Evolutionary conservation across 345 rosid species (phyloP).

Genomic region (Murraya koenigii): DNA sequence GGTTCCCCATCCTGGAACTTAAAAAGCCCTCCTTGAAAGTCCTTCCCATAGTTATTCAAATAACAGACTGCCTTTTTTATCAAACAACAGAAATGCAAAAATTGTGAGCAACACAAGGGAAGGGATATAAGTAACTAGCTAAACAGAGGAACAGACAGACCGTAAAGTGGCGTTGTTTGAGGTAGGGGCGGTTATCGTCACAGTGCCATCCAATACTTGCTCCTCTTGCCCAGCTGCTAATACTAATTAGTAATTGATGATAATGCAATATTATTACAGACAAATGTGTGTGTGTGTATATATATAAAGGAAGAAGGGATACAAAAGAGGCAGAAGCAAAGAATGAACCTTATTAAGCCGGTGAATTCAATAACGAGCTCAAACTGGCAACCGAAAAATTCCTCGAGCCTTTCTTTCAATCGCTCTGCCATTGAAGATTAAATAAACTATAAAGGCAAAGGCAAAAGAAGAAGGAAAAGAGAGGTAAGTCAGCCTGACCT

Average conservation of each 20-base stretch:
- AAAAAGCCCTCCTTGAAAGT: slow-evolving; percentile 80
- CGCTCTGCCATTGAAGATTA: slow-evolving; percentile 46
- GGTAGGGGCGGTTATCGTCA: slow-evolving; percentile 85
- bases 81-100: slow-evolving; percentile 18
- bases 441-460: background rate
- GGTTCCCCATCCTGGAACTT: slow-evolving; percentile 86
- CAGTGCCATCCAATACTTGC: slow-evolving; percentile 97
- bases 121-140: too few species aligned
- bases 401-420: slow-evolving; percentile 78
- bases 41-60: slow-evolving; percentile 63
- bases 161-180: slow-evolving; percentile 76
- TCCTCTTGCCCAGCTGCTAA: slow-evolving; percentile 75
- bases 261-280: too few species aligned
- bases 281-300: too few species aligned
- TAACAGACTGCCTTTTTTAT: slow-evolving; percentile 84
- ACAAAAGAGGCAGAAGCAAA: background rate
- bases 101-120: slow-evolving; percentile 6
- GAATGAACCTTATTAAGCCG: slow-evolving; percentile 68
- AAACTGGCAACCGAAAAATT: slow-evolving; percentile 69
- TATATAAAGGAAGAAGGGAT: too few species aligned
- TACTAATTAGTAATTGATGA: background rate
- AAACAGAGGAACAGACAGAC: slow-evolving; percentile 25
- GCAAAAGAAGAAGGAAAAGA: background rate
- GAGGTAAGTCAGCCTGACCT: slow-evolving; percentile 29
- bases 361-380: slow-evolving; percentile 89